These are phyloP conservation scores for Teratosphaeria destructans DNA, from an alignment of 2,329 filamentous ascomycete genomes.

Conservation along the genomic window DNA sequence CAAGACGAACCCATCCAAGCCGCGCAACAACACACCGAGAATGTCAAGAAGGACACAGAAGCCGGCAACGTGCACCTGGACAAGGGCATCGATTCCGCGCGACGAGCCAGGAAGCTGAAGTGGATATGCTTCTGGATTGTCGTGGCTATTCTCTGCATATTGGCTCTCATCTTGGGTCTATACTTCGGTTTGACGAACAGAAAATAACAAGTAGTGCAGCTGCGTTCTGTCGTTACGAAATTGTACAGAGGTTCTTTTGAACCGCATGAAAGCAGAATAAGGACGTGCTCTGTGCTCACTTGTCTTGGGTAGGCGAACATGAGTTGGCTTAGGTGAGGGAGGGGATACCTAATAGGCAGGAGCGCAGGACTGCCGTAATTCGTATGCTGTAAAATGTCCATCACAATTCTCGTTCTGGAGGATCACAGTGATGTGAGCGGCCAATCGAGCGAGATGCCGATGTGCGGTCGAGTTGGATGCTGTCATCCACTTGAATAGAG, in stretches of 20 bases:
- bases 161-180: constrained; percentile 41
- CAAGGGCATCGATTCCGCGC: constrained; percentile 56
- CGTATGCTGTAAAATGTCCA: neutral
- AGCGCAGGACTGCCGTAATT: neutral
- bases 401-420: neutral
- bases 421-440: neutral
- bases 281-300: neutral
- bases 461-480: too few relatives aligned
- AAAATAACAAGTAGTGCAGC: neutral
- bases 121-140: constrained; percentile 64
- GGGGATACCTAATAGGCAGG: neutral
- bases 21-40: constrained; percentile 54
- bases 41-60: constrained; percentile 56
- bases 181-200: constrained; percentile 32
- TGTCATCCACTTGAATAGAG: too few relatives aligned
- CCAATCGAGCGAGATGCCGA: neutral
- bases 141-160: constrained; percentile 37
- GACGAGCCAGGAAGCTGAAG: constrained; percentile 62
- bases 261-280: neutral
- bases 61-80: constrained; percentile 60
- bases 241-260: neutral
- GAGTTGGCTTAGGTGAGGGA: neutral
- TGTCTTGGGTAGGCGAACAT: neutral
- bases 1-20: constrained; percentile 56
- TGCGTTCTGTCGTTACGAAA: neutral